Evolutionary conservation across 805 yeast genomes (phyloP).

Genomic region (Wickerhamomyces ciferrii): DNA sequence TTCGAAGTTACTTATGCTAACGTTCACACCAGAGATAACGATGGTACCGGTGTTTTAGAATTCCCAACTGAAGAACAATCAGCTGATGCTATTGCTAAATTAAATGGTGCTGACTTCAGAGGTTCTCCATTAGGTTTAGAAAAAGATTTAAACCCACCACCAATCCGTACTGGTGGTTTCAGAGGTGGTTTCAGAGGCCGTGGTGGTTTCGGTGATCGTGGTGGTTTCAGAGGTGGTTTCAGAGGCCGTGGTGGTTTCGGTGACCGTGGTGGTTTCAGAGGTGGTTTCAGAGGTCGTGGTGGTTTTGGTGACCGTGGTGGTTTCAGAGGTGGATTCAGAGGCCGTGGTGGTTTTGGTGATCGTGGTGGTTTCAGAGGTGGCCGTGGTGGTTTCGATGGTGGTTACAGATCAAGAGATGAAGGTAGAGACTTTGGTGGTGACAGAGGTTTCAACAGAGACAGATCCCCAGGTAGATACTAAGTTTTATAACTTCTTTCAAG

Average conservation of each 20-base stretch:
- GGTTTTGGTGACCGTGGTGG: constrained; percentile 21
- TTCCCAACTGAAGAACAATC: constrained; percentile 65
- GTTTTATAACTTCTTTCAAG: too few relatives aligned
- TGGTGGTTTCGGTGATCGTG: constrained; percentile 34
- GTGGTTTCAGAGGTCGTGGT: constrained; percentile 22
- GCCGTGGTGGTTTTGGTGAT: constrained; percentile 29
- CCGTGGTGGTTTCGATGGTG: constrained; percentile 32
- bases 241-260: constrained; percentile 42
- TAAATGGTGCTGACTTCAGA: constrained; percentile 67
- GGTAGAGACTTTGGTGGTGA: constrained; percentile 28
- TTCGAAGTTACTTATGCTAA: constrained; percentile 56
- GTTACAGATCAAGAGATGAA: constrained; percentile 26
- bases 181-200: constrained; percentile 35
- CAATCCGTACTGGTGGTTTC: constrained; percentile 41
- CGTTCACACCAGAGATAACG: constrained; percentile 39
- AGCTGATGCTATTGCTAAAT: constrained; percentile 64
- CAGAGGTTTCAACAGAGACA: constrained; percentile 52
- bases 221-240: constrained; percentile 29
- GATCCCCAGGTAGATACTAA: constrained; percentile 74
- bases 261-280: constrained; percentile 37
- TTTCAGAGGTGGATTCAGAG: constrained; percentile 31
- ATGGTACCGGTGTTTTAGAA: constrained; percentile 42
- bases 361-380: constrained; percentile 9
- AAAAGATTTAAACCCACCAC: constrained; percentile 60
- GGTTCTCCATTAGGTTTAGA: constrained; percentile 70